Base-by-base conservation (phyloP, 2,329 filamentous ascomycete species). In the Cadophora sp. region DNA sequence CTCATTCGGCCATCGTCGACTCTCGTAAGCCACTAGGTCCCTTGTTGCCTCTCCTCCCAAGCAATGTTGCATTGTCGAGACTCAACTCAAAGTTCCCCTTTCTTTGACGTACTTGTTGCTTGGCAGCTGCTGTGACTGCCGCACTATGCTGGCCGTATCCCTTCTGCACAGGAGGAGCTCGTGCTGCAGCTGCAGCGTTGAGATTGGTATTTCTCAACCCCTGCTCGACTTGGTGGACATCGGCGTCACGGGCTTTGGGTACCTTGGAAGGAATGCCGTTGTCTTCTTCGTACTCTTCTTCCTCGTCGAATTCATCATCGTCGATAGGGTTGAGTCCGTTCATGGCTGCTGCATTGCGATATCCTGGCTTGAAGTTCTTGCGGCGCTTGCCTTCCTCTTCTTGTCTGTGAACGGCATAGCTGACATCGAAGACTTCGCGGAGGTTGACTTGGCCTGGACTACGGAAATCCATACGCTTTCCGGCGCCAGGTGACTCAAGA, bases 361-460 rank as follows among this genome's bases (percentile, higher is more conserved):
- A 83, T 74, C 91, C 86, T 83, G 94, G 84, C 81, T 87, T 83
- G 73, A 94, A 86, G 76, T 96, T 92, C 79, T 96, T 97, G 71
- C 93, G 88, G 63, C 94, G 89, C 82, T 97, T 98, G 74, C 89
- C 90, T 79, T 98, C 96, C 78, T 99, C 96, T 80, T 98, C 96
- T 79, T 98, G 94, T 56, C 96, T 86, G 78, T 98, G 96, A 9
- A 99, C 96, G 9, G 96, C 95, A 76, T 99, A 99, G n/a, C 93
- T 91, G 59, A 99, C 95, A 76, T 99, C 96, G 73, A 99, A 99
- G 2, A 98, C 94, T 79, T 99, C 96, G 67, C 96, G 93, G 14
- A 99, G 83, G 77, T 98, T 98, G 80, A 99, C 91, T 2, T 93
- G 94, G 60, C 94, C 96, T 0, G 96, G 96, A 0, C 94, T 98